Evolutionary conservation across 768 basidiomycete genomes (phyloP), one percentile per base, ranked within the genome.

Genomic region (Kwoniella shandongensis): DNA sequence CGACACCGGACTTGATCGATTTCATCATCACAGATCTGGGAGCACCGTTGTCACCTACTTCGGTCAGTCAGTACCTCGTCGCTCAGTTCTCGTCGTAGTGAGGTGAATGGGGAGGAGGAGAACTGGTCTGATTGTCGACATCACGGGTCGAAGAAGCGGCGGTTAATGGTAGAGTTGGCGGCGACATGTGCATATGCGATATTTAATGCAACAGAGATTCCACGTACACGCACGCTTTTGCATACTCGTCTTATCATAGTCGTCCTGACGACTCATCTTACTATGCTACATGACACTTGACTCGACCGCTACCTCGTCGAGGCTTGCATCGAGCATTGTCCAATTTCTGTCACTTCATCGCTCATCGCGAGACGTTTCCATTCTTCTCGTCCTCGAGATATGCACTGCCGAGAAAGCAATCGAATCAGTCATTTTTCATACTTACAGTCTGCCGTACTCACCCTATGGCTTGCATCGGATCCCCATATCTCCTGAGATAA

Each of bases 21-120:
- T 82, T 97, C 35, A 90, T 98, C 35, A 89, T 97, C 73, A 91
- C 89, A 54, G 94, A 98, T 67, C 85, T 97, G 39, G 94, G 94
- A 20, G 89, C 89, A 66, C 81, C 70, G 26, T 49, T 74, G 49
- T 63, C 58, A 46, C 66, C 92, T 29, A 88, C 90, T 78, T 88
- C 89, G 56, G 90, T 96, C 63, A 92, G 89, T 77, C 91, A 92
- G 76, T 93, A 93, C 75, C 82, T 96, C 41, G 92, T 96, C 57
- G 91, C 89, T 63, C 91, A 93, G 86, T 94, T 77, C 59, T 72
- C 75, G 38, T 68, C 69, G 22, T 70, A 22, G 26, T 18, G n/a
- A 41, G 15, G 40, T 13, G 13, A 13, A 32, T 6, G 6, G 13
- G 32, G 32, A 32, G 6, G 32, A 32, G 7, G 32, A 6, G 32